Base-by-base conservation (phyloP, 179 eudicot genomes). In the Spinacia oleracea region DNA sequence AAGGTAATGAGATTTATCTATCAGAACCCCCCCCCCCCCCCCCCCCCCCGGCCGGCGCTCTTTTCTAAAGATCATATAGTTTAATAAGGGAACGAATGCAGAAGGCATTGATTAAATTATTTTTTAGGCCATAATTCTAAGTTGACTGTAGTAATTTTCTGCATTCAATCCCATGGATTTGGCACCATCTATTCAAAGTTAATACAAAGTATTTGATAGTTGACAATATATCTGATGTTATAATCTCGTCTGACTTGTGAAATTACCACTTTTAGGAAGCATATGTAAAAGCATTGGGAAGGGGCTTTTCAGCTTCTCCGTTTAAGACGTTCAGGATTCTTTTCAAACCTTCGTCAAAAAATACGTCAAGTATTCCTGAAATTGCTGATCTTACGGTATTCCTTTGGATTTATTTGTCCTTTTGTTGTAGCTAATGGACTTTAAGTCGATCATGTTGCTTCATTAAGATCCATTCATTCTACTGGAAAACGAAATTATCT, bases 231-330 rank as follows among this genome's bases (percentile, higher is more conserved):
- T 68, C 31, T 68, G 81, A 29, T 67, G 45, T 5, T 63, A 43
- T 58, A 69, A 20, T 60, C 29, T 55, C 15, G 9, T 10, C 9
- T 53, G 18, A 68, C 43, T 60, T 50, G n/a, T 63, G 6, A 29
- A 70, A 63, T 16, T 56, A 38, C 43, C 12, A 69, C 53, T 83
- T 83, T 31, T 85, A 94, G 97, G 97, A 95, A 84, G 93, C 98
- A 1, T 95, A 93, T 85, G 98, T 95, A 58, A 95, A 95, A 88
- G 98, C 98, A 56, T 71, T 93, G 62, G 98, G 98, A 51, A 90
- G 78, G 77, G 98, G 97, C 65, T 91, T 95, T 77, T 90, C 97
- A 18, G 93, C 88, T 84, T 83, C 93, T 80, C 97, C 97, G 53
- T 95, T 95, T 79, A 91, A 84, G 35, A 90, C 93, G 73, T 95